Percentiles rank a stretch among this genome's conserved stretches.
Evolutionary conservation across 441 rosid genomes (phyloP).

Genomic region (Erodium trifolium): DNA sequence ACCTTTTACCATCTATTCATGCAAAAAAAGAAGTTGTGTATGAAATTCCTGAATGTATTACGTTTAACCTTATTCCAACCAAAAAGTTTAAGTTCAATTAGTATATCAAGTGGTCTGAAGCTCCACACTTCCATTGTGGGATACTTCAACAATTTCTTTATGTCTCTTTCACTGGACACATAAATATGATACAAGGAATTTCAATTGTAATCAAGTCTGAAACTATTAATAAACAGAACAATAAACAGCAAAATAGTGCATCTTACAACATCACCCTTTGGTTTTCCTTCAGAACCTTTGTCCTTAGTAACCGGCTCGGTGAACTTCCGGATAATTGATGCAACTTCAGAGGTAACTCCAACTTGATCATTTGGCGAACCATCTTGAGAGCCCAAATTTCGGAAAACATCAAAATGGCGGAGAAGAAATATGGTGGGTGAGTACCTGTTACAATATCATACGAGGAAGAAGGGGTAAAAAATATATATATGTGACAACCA

Average conservation of each 20-base stretch:
- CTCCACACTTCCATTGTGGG: too few relatives aligned
- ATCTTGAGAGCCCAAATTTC: conserved; percentile 56
- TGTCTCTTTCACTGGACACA: background rate
- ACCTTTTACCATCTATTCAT: too few relatives aligned
- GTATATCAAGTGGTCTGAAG: too few relatives aligned
- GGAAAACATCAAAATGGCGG: conserved; percentile 79
- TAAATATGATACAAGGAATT: background rate
- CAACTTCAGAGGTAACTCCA: conserved; percentile 75
- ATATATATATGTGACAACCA: conserved; percentile 12
- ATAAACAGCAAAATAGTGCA: conserved; percentile 19
- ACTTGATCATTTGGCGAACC: conserved; percentile 67
- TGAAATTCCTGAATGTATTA: too few relatives aligned
- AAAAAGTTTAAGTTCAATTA: too few relatives aligned
- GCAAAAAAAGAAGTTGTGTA: too few relatives aligned
- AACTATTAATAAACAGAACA: background rate
- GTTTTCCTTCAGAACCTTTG: conserved; percentile 41
- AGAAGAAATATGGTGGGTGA: conserved; percentile 81
- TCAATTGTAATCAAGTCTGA: background rate
- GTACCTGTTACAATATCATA: conserved; percentile 48
- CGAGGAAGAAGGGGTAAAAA: conserved; percentile 18
- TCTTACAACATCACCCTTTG: conserved; percentile 51
- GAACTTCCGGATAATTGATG: conserved; percentile 78
- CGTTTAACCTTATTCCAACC: too few relatives aligned
- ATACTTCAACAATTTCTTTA: too few relatives aligned
- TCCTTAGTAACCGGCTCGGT: conserved; percentile 60